These are phyloP conservation scores for Termitomyces sp. DNA, from an alignment of 768 basidiomycete species.

Conservation along the genomic window DNA sequence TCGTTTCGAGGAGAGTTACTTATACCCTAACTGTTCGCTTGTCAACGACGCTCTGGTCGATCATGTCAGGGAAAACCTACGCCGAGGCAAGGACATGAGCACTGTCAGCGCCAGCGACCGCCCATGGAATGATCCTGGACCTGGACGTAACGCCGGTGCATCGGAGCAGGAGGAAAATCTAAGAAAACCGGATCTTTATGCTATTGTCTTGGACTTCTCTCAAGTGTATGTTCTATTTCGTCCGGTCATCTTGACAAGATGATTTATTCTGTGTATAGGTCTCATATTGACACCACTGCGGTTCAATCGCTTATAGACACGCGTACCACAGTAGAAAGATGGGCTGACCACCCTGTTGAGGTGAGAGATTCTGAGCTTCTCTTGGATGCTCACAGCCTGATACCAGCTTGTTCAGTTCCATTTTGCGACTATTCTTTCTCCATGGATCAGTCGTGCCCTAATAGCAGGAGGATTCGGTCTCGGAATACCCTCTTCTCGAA, in stretches of 20 bases:
- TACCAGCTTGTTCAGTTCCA: conserved; percentile 64
- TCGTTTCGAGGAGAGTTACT: conserved; percentile 85
- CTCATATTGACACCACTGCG: conserved; percentile 89
- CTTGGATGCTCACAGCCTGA: neutral
- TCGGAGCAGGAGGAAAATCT: conserved; percentile 49
- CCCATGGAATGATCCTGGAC: conserved; percentile 94
- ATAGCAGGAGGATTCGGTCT: conserved; percentile 89
- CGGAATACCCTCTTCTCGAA: conserved; percentile 40
- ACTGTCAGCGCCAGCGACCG: conserved; percentile 66
- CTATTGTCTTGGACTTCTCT: conserved; percentile 91
- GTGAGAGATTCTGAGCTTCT: conserved; percentile 29
- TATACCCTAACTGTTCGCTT: conserved; percentile 76
- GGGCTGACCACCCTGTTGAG: conserved; percentile 75
- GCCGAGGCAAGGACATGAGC: conserved; percentile 71
- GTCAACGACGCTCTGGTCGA: conserved; percentile 74
- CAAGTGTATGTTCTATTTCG: conserved; percentile 50
- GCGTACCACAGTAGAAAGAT: conserved; percentile 82
- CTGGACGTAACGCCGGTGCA: conserved; percentile 40
- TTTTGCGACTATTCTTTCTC: conserved; percentile 87
- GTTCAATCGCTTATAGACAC: conserved; percentile 90
- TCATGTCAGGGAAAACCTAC: conserved; percentile 74
- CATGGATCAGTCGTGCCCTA: conserved; percentile 90
- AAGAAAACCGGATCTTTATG: conserved; percentile 66
- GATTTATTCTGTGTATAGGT: conserved; percentile 34
- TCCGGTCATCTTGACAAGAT: neutral